Conservation (phyloP, 2,329 filamentous ascomycete species). For the Trichophyton simii region DNA sequence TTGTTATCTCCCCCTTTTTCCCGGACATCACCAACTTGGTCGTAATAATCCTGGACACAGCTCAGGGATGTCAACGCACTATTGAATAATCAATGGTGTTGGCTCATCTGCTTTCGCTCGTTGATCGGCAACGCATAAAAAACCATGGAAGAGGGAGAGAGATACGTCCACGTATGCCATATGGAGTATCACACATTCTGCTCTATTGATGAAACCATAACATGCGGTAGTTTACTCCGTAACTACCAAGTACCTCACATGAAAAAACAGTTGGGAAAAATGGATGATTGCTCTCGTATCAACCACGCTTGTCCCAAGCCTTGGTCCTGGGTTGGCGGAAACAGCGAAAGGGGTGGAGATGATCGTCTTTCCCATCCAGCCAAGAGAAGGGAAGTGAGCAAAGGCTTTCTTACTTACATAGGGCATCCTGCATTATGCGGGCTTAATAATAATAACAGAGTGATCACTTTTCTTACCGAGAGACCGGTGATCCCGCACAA, state of each 20-base stretch:
- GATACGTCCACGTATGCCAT: neutral
- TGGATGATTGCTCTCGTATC: conserved; percentile 1
- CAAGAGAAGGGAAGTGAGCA: neutral
- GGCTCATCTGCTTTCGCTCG: neutral
- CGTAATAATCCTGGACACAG: neutral
- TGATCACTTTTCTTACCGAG: conserved; percentile 5
- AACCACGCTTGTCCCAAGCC: neutral
- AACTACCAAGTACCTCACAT: neutral
- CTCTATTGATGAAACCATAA: neutral
- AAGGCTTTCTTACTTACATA: neutral
- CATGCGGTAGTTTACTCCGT: neutral
- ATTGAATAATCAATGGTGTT: neutral
- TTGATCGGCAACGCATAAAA: neutral
- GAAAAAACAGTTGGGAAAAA: neutral
- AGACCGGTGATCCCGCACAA: conserved; percentile 5
- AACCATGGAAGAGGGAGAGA: no score
- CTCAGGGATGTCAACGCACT: neutral
- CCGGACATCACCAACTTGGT: neutral
- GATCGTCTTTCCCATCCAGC: neutral
- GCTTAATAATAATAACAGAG: conserved; percentile 3
- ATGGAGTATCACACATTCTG: neutral
- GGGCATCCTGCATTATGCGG: neutral
- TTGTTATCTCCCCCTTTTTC: neutral
- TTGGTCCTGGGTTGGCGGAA: neutral
- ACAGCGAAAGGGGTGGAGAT: neutral